Conservation (phyloP, 2,329 filamentous ascomycete genomes). For the Sclerotinia nivalis region DNA sequence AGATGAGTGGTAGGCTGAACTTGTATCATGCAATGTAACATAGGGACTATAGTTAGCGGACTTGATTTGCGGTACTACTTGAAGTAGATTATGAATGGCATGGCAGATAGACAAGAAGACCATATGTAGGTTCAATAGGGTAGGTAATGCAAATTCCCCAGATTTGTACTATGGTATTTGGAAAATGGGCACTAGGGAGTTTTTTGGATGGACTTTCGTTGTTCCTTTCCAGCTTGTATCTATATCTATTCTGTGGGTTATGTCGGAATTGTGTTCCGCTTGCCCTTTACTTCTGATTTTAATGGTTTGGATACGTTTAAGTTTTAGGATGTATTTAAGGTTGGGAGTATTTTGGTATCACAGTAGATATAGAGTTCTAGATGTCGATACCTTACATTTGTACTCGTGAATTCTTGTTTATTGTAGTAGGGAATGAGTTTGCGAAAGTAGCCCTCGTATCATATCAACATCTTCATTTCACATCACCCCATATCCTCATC, state of each 20-base stretch:
- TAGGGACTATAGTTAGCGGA: background rate
- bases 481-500: background rate
- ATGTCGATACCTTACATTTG: background rate
- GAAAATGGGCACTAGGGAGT: too few species aligned
- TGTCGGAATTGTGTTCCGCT: background rate
- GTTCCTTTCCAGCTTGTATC: background rate
- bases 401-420: background rate
- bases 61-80: background rate
- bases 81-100: background rate
- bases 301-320: background rate
- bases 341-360: background rate
- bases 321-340: background rate
- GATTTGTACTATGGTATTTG: background rate
- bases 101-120: background rate
- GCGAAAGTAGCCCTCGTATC: background rate
- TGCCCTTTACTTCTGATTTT: background rate
- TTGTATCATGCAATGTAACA: conserved; percentile 1
- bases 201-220: background rate
- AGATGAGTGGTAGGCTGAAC: background rate
- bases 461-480: background rate
- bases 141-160: too few species aligned
- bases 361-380: background rate
- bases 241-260: too few species aligned
- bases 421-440: background rate
- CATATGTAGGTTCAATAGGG: background rate